These are phyloP conservation scores for Cyberlindnera suaveolens DNA, from an alignment of 805 yeast species.

Conservation along the genomic window DNA sequence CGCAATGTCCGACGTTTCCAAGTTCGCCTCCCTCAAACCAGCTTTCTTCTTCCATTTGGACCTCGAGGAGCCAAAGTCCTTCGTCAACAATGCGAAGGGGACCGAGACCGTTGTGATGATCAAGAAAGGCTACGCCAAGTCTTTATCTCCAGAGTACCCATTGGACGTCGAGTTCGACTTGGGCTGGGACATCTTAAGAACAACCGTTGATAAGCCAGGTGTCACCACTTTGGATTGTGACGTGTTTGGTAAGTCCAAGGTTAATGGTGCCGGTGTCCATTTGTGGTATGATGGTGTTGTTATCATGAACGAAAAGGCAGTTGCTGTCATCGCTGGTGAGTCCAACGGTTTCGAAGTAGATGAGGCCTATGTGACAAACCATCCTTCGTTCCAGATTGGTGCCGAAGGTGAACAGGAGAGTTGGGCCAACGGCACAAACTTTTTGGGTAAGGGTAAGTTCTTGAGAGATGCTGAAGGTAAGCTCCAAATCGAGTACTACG, in stretches of 20 bases:
- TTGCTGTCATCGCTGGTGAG: constrained; percentile 31
- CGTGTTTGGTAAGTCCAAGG: constrained; percentile 37
- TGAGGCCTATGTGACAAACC: constrained; percentile 43
- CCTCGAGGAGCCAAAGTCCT: constrained; percentile 27
- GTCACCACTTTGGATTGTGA: constrained; percentile 41
- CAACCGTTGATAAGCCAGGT: constrained; percentile 25
- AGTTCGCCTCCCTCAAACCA: constrained; percentile 26
- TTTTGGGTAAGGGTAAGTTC: constrained; percentile 57
- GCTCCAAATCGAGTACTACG: constrained; percentile 49
- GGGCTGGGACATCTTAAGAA: constrained; percentile 46
- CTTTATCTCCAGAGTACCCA: constrained; percentile 31
- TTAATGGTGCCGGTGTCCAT: constrained; percentile 35
- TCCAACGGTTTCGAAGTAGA: constrained; percentile 30
- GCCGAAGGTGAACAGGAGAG: constrained; percentile 35
- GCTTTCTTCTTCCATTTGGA: constrained; percentile 32
- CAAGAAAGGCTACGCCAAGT: constrained; percentile 30
- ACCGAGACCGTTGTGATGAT: constrained; percentile 27
- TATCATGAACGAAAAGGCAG: constrained; percentile 30
- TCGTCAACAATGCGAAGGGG: constrained; percentile 23
- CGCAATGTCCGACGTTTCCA: constrained; percentile 3
- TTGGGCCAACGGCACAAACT: constrained; percentile 46
- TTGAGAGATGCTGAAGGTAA: constrained; percentile 38
- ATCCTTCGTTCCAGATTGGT: constrained; percentile 36
- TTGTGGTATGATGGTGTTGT: constrained; percentile 45
- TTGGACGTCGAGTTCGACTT: constrained; percentile 30